Percentiles rank a stretch among this genome's conserved stretches.
Evolutionary conservation across 345 rosid species (phyloP).

Genomic region (Populus davidiana): DNA sequence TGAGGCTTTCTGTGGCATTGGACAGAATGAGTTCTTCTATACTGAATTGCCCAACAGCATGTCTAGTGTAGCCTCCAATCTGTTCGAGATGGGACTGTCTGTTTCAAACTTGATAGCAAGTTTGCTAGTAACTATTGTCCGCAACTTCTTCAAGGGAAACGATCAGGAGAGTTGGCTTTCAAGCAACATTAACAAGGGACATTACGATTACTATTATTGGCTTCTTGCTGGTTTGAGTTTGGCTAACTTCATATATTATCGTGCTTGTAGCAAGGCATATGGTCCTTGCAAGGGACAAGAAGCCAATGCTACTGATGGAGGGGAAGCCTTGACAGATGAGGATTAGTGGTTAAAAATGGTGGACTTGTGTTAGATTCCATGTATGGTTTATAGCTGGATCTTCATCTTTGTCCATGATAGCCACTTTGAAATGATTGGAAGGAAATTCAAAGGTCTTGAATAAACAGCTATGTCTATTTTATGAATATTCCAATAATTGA

Average conservation of each 20-base stretch:
- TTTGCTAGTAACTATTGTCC: conserved; percentile 39
- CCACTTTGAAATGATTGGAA: no score
- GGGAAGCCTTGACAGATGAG: no score
- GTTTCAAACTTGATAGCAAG: conserved; percentile 54
- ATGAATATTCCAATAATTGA: no score
- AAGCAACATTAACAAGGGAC: conserved; percentile 64
- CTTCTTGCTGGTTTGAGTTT: conserved; percentile 34
- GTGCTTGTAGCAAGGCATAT: conserved; percentile 10
- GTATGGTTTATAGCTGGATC: no score
- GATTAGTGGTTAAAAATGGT: no score
- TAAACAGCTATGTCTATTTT: no score
- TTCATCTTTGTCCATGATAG: no score
- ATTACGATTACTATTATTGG: conserved; percentile 73
- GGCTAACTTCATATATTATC: conserved; percentile 6
- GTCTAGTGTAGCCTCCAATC: no score
- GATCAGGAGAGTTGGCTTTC: conserved; percentile 69
- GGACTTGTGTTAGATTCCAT: no score
- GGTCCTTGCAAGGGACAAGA: neutral
- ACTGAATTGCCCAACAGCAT: no score
- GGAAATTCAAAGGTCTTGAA: neutral
- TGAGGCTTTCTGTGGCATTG: conserved; percentile 16
- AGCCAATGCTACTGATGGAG: no score
- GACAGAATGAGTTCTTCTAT: no score
- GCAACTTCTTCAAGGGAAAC: conserved; percentile 37
- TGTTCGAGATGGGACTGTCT: conserved; percentile 13